Percentiles rank a stretch among this genome's conserved stretches.
Evolutionary conservation across 345 rosid genomes (phyloP).

Genomic region (Litchi chinensis): DNA sequence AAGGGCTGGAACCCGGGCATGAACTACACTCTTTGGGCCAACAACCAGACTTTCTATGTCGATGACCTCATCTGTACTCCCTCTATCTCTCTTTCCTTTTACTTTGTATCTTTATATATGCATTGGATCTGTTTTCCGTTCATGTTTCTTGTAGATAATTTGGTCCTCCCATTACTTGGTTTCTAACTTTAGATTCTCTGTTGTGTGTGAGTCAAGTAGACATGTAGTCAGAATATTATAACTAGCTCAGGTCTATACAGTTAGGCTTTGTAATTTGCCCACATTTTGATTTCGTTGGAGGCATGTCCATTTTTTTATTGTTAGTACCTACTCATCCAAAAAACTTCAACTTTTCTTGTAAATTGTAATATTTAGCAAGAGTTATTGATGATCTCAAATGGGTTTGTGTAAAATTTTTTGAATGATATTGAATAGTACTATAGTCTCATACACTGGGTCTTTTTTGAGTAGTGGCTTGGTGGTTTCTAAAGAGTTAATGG

Average conservation of each 20-base stretch:
- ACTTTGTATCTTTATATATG: not conserved
- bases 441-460: too few species aligned
- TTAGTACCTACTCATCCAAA: not conserved
- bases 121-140: conserved; percentile 5
- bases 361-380: not conserved
- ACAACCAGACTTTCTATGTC: conserved; percentile 73
- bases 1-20: conserved; percentile 81
- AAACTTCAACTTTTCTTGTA: too few species aligned
- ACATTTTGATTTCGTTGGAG: not conserved
- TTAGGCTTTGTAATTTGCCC: not conserved
- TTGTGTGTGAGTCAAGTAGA: not conserved
- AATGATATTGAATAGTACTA: too few species aligned
- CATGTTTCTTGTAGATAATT: not conserved
- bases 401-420: not conserved
- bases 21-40: conserved; percentile 79
- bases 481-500: conserved; percentile 33
- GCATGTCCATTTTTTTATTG: not conserved
- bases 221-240: not conserved
- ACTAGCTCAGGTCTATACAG: not conserved
- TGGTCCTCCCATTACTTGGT: not conserved
- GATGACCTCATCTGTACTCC: conserved; percentile 67
- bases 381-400: not conserved
- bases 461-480: conserved; percentile 1
- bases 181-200: not conserved
- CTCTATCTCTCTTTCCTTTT: conserved; percentile 18